Conservation (phyloP, 495 filamentous ascomycete species). For the Aspergillus heteromorphus region DNA sequence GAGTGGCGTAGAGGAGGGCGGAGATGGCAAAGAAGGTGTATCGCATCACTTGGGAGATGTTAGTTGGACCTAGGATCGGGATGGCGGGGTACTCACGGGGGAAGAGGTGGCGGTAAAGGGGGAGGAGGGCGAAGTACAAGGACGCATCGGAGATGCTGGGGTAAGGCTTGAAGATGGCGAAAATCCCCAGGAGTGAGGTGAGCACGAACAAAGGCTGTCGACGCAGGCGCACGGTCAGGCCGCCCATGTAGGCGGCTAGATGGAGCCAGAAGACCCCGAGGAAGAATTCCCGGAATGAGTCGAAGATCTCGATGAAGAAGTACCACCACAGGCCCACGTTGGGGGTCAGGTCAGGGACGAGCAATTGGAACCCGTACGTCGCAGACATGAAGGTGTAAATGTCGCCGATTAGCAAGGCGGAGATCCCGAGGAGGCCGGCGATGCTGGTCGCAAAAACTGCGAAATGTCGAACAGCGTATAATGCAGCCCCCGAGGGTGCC, state of each 20-base stretch:
- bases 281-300: conserved; percentile 96
- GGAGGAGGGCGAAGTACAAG: conserved; percentile 74
- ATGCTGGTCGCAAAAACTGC: conserved; percentile 41
- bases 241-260: conserved; percentile 79
- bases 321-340: conserved; percentile 99
- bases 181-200: conserved; percentile 75
- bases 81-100: conserved; percentile 55
- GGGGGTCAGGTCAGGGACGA: conserved; percentile 87
- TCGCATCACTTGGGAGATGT: conserved; percentile 65
- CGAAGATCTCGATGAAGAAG: conserved; percentile 99
- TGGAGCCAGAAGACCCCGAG: conserved; percentile 97
- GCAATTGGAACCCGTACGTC: conserved; percentile 87
- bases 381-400: conserved; percentile 81
- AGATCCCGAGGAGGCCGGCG: conserved; percentile 60
- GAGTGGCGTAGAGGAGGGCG: conserved; percentile 75
- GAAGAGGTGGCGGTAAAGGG: conserved; percentile 91
- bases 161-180: conserved; percentile 93
- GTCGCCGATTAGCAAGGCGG: conserved; percentile 66
- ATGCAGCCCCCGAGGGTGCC: conserved; percentile 15
- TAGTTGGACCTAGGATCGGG: conserved; percentile 5
- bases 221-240: conserved; percentile 71
- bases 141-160: conserved; percentile 85
- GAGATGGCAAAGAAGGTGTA: conserved; percentile 84
- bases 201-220: conserved; percentile 82
- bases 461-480: conserved; percentile 50